Base-by-base conservation (phyloP, 495 filamentous ascomycete species). In the Neurospora sp. region DNA sequence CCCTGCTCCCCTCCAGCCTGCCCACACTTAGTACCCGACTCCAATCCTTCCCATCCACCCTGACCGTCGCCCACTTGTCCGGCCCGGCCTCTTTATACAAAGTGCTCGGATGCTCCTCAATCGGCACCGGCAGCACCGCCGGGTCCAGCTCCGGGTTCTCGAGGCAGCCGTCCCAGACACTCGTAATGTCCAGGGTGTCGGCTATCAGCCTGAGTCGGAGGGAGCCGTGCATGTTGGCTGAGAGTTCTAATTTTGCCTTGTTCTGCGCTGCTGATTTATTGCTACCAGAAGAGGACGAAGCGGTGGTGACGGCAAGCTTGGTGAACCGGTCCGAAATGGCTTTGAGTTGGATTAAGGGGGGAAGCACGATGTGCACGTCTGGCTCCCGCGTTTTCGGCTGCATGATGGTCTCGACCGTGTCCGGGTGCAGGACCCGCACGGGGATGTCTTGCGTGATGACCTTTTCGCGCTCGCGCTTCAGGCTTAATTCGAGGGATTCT, bases 361-460 rank as follows among this genome's bases (percentile, higher is more conserved):
- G 96, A 0, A 99, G 88, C 42, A 93, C 88, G 80, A 99, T 95
- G 82, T 98, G 92, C 2, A 97, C 94, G 78, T 99, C 95, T 53
- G 95, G 94, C 76, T 98, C 94, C 31, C 93, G 90, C 70, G 93
- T 93, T 70, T 88, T 89, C 16, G 96, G 96, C 81, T 99, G 94
- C 80, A 94, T 93, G 46, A 98, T 90, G 16, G 88, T 91, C 71
- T 94, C 92, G 1, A 99, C 93, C 0, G 89, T 90, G 20, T 88
- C 87, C 1, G 92, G 88, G 74, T 91, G 90, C 5, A 99, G 88
- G 5, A 99, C 93, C 5, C 93, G 89, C 69, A 98, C 89, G n/a
- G 96, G 96, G 37, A 98, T 88, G 80, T 98, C 94, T 78, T 99
- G 96, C n/a, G 94, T 97, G 76, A 99, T 90, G 77, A 93, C 85